These are phyloP conservation scores for Candida buenavistaensis DNA, from an alignment of 1,139 yeast species.

Conservation along the genomic window DNA sequence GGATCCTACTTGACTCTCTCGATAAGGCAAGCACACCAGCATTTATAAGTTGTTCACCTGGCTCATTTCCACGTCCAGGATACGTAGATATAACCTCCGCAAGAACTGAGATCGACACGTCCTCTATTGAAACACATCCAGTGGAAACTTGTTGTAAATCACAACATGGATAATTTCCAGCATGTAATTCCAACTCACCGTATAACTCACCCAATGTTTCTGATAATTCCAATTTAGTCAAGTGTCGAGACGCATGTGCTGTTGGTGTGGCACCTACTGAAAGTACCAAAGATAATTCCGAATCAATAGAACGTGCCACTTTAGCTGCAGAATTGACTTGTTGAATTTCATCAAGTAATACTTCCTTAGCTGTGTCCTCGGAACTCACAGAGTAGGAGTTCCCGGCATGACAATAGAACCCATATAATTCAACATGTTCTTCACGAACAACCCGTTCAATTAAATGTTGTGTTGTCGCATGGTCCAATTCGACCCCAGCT, in stretches of 20 bases:
- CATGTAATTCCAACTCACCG: slow-evolving; percentile 68
- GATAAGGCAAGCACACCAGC: slow-evolving; percentile 75
- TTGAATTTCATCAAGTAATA: slow-evolving; percentile 53
- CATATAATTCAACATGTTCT: slow-evolving; percentile 48
- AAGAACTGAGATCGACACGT: slow-evolving; percentile 57
- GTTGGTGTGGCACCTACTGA: slow-evolving; percentile 87
- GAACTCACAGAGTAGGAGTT: slow-evolving; percentile 60
- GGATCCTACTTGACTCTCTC: slow-evolving; percentile 55
- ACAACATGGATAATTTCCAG: slow-evolving; percentile 74
- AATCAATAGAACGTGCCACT: slow-evolving; percentile 29
- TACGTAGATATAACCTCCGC: slow-evolving; percentile 68
- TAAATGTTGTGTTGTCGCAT: slow-evolving; percentile 28
- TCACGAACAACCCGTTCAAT: slow-evolving; percentile 25
- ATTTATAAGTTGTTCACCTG: slow-evolving; percentile 66
- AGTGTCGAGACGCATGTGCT: slow-evolving; percentile 56
- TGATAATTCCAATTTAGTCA: slow-evolving; percentile 21
- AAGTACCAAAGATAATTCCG: slow-evolving; percentile 33
- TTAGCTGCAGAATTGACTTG: slow-evolving; percentile 58
- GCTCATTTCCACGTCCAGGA: slow-evolving; percentile 45
- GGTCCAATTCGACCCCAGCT: slow-evolving; percentile 54
- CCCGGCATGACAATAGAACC: slow-evolving; percentile 81
- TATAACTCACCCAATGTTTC: slow-evolving; percentile 25
- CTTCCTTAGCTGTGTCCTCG: slow-evolving; percentile 47
- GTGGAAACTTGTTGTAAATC: slow-evolving; percentile 78
- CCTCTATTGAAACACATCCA: slow-evolving; percentile 47